Evolutionary conservation across 2,329 filamentous ascomycete genomes (phyloP).

Genomic region (Aspergillus fischeri): DNA sequence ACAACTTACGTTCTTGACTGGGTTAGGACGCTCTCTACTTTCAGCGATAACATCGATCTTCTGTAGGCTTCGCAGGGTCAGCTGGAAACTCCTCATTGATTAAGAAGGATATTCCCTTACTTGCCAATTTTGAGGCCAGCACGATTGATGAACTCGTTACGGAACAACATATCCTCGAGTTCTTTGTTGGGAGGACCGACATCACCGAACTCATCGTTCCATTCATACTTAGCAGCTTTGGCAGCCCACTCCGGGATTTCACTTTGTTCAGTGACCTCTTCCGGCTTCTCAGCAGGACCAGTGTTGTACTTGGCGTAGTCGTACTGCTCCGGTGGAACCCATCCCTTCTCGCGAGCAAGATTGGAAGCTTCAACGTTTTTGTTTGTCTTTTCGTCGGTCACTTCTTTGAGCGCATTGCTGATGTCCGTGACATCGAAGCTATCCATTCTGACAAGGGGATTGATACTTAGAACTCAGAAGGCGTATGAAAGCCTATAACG

Average conservation of each 20-base stretch:
- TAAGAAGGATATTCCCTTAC: slow-evolving; percentile 39
- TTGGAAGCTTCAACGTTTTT: slow-evolving; percentile 26
- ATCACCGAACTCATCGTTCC: slow-evolving; percentile 81
- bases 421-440: slow-evolving; percentile 19
- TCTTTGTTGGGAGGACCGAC: slow-evolving; percentile 67
- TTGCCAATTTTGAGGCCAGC: slow-evolving; percentile 61
- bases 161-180: slow-evolving; percentile 74
- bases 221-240: slow-evolving; percentile 70
- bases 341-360: slow-evolving; percentile 36
- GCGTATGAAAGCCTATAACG: neutral
- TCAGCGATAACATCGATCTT: slow-evolving; percentile 50
- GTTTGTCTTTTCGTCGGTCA: slow-evolving; percentile 13
- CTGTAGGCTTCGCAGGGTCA: slow-evolving; percentile 34
- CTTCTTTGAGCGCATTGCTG: slow-evolving; percentile 19
- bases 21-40: slow-evolving; percentile 44
- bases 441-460: slow-evolving; percentile 10
- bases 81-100: neutral
- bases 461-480: neutral
- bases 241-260: slow-evolving; percentile 46
- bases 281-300: slow-evolving; percentile 11
- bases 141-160: slow-evolving; percentile 47
- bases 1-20: slow-evolving; percentile 48
- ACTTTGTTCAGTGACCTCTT: slow-evolving; percentile 12
- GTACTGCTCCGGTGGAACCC: slow-evolving; percentile 34
- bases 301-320: slow-evolving; percentile 33